Evolutionary conservation across 1,284 basidiomycete species (phyloP).

Genomic region (Tylopilus sp.): DNA sequence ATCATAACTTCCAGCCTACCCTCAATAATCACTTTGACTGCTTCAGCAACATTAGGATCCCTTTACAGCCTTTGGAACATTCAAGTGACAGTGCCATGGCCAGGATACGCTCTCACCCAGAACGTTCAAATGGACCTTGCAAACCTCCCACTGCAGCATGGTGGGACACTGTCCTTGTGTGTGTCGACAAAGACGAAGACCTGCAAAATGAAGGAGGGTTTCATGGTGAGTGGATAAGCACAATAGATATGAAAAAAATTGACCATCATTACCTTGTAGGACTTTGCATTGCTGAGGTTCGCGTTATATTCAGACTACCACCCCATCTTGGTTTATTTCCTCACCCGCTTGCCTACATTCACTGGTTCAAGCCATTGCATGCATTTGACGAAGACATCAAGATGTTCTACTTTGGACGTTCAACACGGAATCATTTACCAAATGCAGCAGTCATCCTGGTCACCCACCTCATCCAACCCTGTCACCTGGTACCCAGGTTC

Average conservation of each 20-base stretch:
- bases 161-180: no score
- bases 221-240: no score
- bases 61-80: no score
- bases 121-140: no score
- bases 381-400: background rate
- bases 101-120: no score
- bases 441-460: conserved; percentile 10
- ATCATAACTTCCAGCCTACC: no score
- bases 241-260: background rate
- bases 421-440: background rate
- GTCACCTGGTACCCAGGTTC: conserved; percentile 25
- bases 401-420: conserved; percentile 16
- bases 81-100: no score
- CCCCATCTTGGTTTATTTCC: background rate
- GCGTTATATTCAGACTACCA: background rate
- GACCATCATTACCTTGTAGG: background rate
- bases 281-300: background rate
- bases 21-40: no score
- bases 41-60: no score
- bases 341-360: background rate
- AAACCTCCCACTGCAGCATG: no score
- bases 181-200: no score
- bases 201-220: no score
- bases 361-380: background rate
- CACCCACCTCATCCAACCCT: background rate